These are phyloP conservation scores for Nephelium lappaceum DNA, from an alignment of 345 rosid genomes.

Conservation along the genomic window DNA sequence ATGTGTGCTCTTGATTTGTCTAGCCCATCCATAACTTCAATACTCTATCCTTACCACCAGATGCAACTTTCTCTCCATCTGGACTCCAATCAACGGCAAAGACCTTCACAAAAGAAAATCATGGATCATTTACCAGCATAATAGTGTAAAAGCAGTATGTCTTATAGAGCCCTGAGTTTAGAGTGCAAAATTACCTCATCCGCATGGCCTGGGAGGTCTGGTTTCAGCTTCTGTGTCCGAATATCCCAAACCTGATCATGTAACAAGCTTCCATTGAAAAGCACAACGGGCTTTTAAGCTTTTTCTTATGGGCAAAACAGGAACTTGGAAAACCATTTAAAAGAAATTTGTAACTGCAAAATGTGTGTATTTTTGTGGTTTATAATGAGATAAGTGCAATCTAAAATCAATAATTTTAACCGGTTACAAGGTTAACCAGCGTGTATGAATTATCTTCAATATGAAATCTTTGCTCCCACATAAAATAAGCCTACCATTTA, in stretches of 20 bases:
- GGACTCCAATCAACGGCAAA: conserved; percentile 99
- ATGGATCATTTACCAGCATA: conserved; percentile 15
- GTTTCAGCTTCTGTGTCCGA: conserved; percentile 71
- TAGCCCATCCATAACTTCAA: conserved; percentile 96
- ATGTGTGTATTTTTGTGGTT: background rate
- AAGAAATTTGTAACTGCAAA: background rate
- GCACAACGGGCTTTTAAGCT: background rate
- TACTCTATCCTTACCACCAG: conserved; percentile 89
- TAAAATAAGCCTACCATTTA: conserved; percentile 78
- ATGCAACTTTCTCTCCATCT: conserved; percentile 98
- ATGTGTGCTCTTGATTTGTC: background rate
- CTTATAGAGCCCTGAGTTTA: background rate
- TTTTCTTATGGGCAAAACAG: background rate
- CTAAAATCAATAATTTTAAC: background rate
- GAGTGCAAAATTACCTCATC: conserved; percentile 65
- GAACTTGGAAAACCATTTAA: background rate
- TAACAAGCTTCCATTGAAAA: conserved; percentile 8
- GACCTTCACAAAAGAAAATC: conserved; percentile 43
- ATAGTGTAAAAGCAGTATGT: background rate
- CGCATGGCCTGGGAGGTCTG: conserved; percentile 95
- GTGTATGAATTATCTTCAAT: conserved; percentile 59
- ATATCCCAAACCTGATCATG: conserved; percentile 78
- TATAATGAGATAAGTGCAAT: background rate
- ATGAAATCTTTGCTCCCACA: conserved; percentile 98
- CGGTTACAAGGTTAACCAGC: background rate